Conservation (phyloP, 768 basidiomycete genomes). For the Myochromella boudieri region DNA sequence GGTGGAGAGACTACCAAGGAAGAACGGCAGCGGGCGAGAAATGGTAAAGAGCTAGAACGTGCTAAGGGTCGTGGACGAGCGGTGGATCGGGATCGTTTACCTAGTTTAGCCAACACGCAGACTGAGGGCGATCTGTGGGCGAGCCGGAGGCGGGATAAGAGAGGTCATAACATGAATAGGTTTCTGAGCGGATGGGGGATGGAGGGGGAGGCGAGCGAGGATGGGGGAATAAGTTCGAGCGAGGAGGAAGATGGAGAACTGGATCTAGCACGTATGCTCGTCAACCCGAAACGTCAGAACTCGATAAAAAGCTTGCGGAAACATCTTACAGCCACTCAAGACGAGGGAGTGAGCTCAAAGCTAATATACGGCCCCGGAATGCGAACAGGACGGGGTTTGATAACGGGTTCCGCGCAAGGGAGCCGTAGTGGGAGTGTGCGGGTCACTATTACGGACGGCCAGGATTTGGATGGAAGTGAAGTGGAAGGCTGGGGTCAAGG, state of each 20-base stretch:
- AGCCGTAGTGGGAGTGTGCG: constrained; percentile 11
- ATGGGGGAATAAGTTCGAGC: constrained; percentile 30
- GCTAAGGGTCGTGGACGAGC: constrained; percentile 20
- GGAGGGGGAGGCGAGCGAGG: constrained; percentile 35
- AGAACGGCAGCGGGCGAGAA: constrained; percentile 25
- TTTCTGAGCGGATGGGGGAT: constrained; percentile 32
- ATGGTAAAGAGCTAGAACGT: constrained; percentile 15
- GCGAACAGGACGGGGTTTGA: constrained; percentile 15
- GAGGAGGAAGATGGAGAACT: constrained; percentile 53
- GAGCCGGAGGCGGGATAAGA: constrained; percentile 19
- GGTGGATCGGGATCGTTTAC: constrained; percentile 42
- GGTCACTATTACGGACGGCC: constrained; percentile 16
- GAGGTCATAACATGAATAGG: constrained; percentile 22
- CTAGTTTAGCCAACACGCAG: constrained; percentile 59
- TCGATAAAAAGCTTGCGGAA: constrained; percentile 72
- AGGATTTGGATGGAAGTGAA: constrained; percentile 25
- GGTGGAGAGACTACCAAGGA: constrained; percentile 17
- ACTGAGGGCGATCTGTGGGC: constrained; percentile 61
- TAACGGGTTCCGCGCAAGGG: constrained; percentile 4
- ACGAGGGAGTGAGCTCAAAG: constrained; percentile 14
- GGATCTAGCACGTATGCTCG: constrained; percentile 64
- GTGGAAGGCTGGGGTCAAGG: constrained; percentile 27
- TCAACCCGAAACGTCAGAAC: constrained; percentile 69
- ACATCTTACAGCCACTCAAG: constrained; percentile 38
- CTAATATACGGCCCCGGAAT: constrained; percentile 13